These are phyloP conservation scores for Saccharomyces hybrid DNA, from an alignment of 1,139 yeast species.

Conservation along the genomic window DNA sequence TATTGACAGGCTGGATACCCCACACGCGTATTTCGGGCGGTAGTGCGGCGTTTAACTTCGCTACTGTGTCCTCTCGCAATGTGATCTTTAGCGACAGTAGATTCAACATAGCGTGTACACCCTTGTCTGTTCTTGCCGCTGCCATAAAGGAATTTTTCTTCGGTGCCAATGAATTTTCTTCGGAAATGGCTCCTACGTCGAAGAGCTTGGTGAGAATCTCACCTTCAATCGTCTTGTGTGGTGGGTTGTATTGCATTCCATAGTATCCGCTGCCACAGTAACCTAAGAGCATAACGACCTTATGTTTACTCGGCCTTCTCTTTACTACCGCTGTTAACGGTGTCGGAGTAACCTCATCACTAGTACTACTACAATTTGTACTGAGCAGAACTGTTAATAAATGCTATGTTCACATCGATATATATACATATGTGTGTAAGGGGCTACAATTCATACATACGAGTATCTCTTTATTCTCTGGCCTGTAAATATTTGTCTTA, in stretches of 20 bases:
- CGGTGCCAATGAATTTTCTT: constrained; percentile 79
- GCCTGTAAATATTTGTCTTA: background rate
- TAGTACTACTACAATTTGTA: background rate
- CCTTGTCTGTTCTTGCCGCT: constrained; percentile 96
- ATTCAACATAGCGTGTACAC: constrained; percentile 97
- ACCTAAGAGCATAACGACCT: constrained; percentile 86
- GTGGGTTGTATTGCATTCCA: constrained; percentile 94
- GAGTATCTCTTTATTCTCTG: background rate
- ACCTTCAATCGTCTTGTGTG: constrained; percentile 82
- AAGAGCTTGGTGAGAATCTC: constrained; percentile 82
- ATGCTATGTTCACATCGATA: background rate
- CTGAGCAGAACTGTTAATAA: background rate
- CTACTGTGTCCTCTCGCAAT: constrained; percentile 64
- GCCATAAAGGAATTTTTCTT: constrained; percentile 86
- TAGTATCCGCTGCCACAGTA: constrained; percentile 96
- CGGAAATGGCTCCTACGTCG: constrained; percentile 81
- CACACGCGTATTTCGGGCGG: constrained; percentile 79
- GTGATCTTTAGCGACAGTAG: constrained; percentile 50
- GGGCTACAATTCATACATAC: background rate
- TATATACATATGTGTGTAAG: background rate
- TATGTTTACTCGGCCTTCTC: constrained; percentile 25
- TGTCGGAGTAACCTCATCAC: background rate
- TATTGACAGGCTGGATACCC: constrained; percentile 78
- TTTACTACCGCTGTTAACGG: background rate
- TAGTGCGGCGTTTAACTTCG: constrained; percentile 54